These are phyloP conservation scores for Pichia gijzeniarum DNA, from an alignment of 805 yeast genomes.

Conservation along the genomic window DNA sequence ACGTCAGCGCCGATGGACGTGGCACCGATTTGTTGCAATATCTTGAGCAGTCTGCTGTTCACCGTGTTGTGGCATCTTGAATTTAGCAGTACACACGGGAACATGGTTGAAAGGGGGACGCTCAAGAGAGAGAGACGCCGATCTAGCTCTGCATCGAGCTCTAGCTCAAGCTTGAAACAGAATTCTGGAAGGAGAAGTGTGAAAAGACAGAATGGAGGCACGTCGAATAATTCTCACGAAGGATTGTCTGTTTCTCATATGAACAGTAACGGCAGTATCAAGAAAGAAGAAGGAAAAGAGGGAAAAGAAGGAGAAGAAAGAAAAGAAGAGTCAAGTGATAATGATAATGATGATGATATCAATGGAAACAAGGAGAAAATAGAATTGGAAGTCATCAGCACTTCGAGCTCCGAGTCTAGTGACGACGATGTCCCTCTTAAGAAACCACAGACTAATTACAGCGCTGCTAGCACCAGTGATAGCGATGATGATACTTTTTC, in stretches of 20 bases:
- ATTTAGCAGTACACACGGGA: too few relatives aligned
- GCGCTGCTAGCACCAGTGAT: neutral
- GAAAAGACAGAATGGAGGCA: neutral
- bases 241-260: constrained; percentile 6
- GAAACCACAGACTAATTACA: neutral
- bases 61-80: too few relatives aligned
- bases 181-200: too few relatives aligned
- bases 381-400: constrained; percentile 1
- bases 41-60: too few relatives aligned
- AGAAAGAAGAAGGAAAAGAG: too few relatives aligned
- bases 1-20: too few relatives aligned
- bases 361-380: neutral
- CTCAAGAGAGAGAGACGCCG: neutral
- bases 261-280: too few relatives aligned
- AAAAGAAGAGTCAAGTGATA: neutral
- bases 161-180: neutral
- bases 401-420: neutral
- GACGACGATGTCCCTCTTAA: neutral
- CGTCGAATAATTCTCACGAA: neutral
- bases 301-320: too few relatives aligned
- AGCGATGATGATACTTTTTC: constrained; percentile 2
- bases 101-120: too few relatives aligned
- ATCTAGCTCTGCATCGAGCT: neutral
- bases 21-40: too few relatives aligned
- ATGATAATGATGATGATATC: neutral